These are phyloP conservation scores for Colletotrichum karsti DNA, from an alignment of 2,329 filamentous ascomycete genomes.

Conservation along the genomic window DNA sequence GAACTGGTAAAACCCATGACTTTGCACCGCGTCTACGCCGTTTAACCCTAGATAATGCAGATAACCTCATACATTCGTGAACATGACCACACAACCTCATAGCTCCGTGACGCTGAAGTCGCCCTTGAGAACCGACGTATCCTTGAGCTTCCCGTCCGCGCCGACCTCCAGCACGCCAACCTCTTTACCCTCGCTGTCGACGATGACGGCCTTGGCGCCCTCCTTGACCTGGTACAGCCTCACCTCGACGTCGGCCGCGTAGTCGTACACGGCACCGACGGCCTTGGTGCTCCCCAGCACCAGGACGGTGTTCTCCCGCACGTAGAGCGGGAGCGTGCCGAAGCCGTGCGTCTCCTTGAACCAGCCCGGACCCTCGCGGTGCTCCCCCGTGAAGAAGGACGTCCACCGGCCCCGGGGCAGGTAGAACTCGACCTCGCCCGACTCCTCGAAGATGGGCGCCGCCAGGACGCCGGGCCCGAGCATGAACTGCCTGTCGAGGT, in stretches of 20 bases:
- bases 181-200: constrained; percentile 50
- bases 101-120: constrained; percentile 26
- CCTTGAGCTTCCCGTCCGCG: constrained; percentile 47
- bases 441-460: constrained; percentile 70
- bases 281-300: constrained; percentile 51
- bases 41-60: constrained; percentile 15
- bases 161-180: constrained; percentile 50
- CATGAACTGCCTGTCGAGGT: constrained; percentile 77
- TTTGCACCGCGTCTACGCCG: constrained; percentile 13
- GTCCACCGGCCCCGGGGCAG: constrained; percentile 60
- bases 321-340: constrained; percentile 65
- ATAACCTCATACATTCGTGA: constrained; percentile 16
- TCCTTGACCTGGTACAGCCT: constrained; percentile 51
- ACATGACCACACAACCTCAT: not conserved
- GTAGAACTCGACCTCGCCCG: constrained; percentile 73
- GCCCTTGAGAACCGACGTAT: constrained; percentile 49
- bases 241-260: constrained; percentile 55
- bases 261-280: constrained; percentile 56
- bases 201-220: constrained; percentile 50
- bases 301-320: constrained; percentile 61
- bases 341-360: constrained; percentile 68
- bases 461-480: constrained; percentile 72
- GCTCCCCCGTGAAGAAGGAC: constrained; percentile 56
- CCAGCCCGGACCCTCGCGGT: constrained; percentile 62
- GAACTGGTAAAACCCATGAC: not conserved